Evolutionary conservation across 2,329 filamentous ascomycete genomes (phyloP), one percentile per base, ranked within the genome.

Genomic region (Xylariaceae sp.): DNA sequence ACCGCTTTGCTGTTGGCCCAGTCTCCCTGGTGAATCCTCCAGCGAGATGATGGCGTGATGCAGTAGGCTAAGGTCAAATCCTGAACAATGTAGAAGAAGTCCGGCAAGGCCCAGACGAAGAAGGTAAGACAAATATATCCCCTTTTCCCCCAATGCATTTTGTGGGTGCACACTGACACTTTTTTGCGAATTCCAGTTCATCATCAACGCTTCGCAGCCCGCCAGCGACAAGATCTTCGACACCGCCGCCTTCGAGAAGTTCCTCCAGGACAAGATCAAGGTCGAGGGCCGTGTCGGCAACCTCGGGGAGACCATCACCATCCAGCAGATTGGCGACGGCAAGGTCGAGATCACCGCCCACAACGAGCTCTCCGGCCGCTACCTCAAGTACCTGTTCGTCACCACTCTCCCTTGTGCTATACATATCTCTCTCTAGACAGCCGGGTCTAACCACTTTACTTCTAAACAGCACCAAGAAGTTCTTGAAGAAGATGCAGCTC

Each of bases 401-500:
- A 4, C 24, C 7, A 24, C 21, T 24, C 11, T n/a, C n/a, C n/a
- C n/a, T n/a, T n/a, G n/a, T n/a, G n/a, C n/a, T n/a, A n/a, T n/a
- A n/a, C n/a, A n/a, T n/a, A n/a, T n/a, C n/a, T n/a, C n/a, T n/a
- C n/a, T n/a, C n/a, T n/a, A n/a, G n/a, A n/a, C n/a, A n/a, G n/a
- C n/a, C n/a, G n/a, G n/a, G n/a, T n/a, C n/a, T n/a, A n/a, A n/a
- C n/a, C n/a, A n/a, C n/a, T n/a, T n/a, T n/a, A n/a, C n/a, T n/a
- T n/a, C n/a, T n/a, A n/a, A n/a, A 34, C 56, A 94, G 88, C 69
- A 98, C 92, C 70, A 98, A 98, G 88, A 98, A 98, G 82, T 98
- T 95, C 85, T 85, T 98, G 73, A 98, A 98, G 88, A 98, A 98
- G 87, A 88, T 96, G 80, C 90, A 97, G 82, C 87, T 98, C 68